These are phyloP conservation scores for Iris macrosiphon DNA, from an alignment of 106 monocot species.

Conservation along the genomic window DNA sequence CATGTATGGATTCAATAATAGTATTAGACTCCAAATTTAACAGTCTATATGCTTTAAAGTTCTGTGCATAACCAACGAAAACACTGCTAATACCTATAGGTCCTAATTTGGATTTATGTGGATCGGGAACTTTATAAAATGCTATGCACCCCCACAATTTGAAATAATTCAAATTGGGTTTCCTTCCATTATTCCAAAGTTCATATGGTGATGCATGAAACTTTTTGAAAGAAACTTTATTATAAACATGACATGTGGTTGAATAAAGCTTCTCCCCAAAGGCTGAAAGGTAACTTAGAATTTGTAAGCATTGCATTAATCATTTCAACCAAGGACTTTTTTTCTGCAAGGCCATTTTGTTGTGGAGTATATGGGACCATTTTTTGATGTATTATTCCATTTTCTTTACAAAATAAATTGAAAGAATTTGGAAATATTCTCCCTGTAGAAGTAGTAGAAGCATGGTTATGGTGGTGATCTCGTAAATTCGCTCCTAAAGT, in stretches of 20 bases:
- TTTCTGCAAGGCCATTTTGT: slow-evolving; percentile 18
- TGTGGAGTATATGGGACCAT: neutral
- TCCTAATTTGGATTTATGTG: slow-evolving; percentile 1
- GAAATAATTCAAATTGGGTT: no score
- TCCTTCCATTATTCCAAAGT: no score
- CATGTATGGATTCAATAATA: slow-evolving; percentile 2
- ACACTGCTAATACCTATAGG: slow-evolving; percentile 3
- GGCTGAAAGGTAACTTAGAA: slow-evolving; percentile 9
- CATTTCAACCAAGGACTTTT: neutral
- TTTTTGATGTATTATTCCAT: slow-evolving; percentile 8
- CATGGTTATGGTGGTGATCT: no score
- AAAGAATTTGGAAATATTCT: slow-evolving; percentile 8
- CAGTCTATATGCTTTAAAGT: slow-evolving; percentile 1
- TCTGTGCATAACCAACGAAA: slow-evolving; percentile 1
- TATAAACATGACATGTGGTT: slow-evolving; percentile 6
- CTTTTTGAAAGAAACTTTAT: slow-evolving; percentile 10
- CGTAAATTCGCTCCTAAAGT: no score
- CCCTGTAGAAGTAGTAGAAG: no score
- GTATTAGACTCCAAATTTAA: neutral
- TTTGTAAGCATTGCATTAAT: slow-evolving; percentile 5
- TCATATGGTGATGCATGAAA: no score
- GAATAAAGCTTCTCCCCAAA: slow-evolving; percentile 15
- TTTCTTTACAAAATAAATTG: neutral
- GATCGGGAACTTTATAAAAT: no score
- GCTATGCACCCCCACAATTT: no score